These are phyloP conservation scores for Nadsonia commutata DNA, from an alignment of 1,139 yeast species.

Conservation along the genomic window DNA sequence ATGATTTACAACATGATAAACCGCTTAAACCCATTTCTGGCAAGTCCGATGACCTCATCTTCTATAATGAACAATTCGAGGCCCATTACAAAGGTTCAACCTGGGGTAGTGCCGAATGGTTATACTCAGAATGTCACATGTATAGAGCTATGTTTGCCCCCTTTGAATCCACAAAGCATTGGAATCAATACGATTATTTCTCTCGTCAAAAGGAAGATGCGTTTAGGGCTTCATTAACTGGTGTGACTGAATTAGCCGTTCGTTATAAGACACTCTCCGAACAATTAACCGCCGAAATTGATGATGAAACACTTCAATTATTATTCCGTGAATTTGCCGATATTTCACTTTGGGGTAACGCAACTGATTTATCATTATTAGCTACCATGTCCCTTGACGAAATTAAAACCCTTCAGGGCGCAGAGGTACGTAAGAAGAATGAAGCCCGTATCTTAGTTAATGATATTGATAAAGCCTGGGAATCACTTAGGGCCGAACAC, in stretches of 20 bases:
- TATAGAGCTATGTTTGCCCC: constrained; percentile 48
- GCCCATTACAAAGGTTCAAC: constrained; percentile 27
- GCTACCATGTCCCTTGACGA: constrained; percentile 61
- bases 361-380: constrained; percentile 80
- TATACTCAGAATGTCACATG: constrained; percentile 69
- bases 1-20: constrained; percentile 21
- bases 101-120: constrained; percentile 92
- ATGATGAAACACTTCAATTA: constrained; percentile 32
- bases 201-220: constrained; percentile 54
- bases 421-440: constrained; percentile 67
- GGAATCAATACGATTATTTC: constrained; percentile 61
- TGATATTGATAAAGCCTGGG: constrained; percentile 62
- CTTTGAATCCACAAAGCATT: constrained; percentile 29
- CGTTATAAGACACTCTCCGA: constrained; percentile 41
- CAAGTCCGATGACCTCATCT: constrained; percentile 16
- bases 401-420: constrained; percentile 82
- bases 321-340: constrained; percentile 57
- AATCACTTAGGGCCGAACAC: constrained; percentile 19
- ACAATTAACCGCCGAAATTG: constrained; percentile 25
- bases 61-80: constrained; percentile 18
- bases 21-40: constrained; percentile 13
- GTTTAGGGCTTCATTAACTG: constrained; percentile 58
- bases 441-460: constrained; percentile 72
- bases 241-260: constrained; percentile 69
- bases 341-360: constrained; percentile 94